A percentile compares a stretch with the other conserved stretches of the same genome.
Conservation (phyloP, 2,329 filamentous ascomycete genomes). For the Epichloe brachyelytri region DNA sequence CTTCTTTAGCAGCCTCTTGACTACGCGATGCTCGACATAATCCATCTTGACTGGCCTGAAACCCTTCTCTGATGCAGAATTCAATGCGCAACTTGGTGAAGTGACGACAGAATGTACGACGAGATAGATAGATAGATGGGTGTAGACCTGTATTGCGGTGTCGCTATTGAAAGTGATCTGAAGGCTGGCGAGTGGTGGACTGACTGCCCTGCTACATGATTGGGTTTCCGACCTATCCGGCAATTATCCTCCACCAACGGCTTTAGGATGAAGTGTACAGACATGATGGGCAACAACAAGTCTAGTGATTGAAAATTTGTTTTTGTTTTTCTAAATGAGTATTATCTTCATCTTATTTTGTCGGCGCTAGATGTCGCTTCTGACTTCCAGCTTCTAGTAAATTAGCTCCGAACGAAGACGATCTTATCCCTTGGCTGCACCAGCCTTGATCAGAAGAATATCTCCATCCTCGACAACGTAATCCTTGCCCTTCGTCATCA, state of each 20-base stretch:
- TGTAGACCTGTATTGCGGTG: no score
- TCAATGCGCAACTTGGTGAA: no score
- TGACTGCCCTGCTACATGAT: no score
- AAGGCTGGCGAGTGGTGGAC: no score
- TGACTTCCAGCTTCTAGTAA: not conserved
- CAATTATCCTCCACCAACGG: no score
- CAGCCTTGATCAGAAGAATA: conserved; percentile 78
- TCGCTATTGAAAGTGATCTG: no score
- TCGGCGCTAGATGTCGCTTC: not conserved
- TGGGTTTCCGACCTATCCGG: no score
- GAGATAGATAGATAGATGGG: not conserved
- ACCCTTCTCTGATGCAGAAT: not conserved
- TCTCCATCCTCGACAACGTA: conserved; percentile 81
- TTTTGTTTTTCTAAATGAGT: not conserved
- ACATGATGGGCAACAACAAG: no score
- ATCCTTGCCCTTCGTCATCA: conserved; percentile 98
- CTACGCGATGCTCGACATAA: conserved; percentile 43
- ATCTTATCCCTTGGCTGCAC: conserved; percentile 56
- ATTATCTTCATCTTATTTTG: not conserved
- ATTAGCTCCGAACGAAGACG: not conserved
- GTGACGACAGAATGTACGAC: not conserved
- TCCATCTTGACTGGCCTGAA: conserved; percentile 29
- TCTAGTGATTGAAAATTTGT: not conserved
- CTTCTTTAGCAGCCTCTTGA: conserved; percentile 37
- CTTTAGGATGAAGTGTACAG: no score